These are phyloP conservation scores for Talaromyces proteolyticus DNA, from an alignment of 495 filamentous ascomycete genomes.

Conservation along the genomic window DNA sequence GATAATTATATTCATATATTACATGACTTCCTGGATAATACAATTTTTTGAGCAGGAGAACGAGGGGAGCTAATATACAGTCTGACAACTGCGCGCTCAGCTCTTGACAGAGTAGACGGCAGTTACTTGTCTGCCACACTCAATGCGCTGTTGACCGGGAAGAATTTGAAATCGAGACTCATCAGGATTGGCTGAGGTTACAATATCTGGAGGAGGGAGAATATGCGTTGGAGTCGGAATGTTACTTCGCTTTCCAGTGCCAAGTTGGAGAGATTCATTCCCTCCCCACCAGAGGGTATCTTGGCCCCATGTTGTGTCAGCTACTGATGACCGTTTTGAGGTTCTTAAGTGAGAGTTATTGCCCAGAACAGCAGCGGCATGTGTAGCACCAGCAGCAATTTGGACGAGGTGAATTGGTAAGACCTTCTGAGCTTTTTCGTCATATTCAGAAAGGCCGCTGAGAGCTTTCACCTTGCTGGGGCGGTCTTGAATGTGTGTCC, in stretches of 20 bases:
- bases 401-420: constrained; percentile 71
- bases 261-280: constrained; percentile 90
- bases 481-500: constrained; percentile 77
- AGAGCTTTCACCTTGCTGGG: constrained; percentile 81
- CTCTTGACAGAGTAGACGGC: constrained; percentile 60
- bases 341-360: constrained; percentile 61
- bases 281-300: constrained; percentile 92
- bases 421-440: constrained; percentile 60
- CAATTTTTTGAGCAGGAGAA: constrained; percentile 1
- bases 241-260: constrained; percentile 86
- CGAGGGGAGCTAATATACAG: constrained; percentile 20
- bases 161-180: constrained; percentile 84
- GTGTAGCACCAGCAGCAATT: constrained; percentile 70
- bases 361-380: constrained; percentile 73
- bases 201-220: constrained; percentile 55
- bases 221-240: constrained; percentile 68
- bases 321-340: constrained; percentile 37
- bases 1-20: too few relatives aligned
- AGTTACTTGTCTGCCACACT: constrained; percentile 79
- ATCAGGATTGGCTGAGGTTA: constrained; percentile 41
- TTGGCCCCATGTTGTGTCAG: constrained; percentile 62
- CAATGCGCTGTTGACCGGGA: constrained; percentile 80
- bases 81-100: neutral
- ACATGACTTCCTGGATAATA: neutral
- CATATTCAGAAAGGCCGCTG: constrained; percentile 77